These are phyloP conservation scores for Penstemon barbatus DNA, from an alignment of 257 asterid genomes.

Conservation along the genomic window DNA sequence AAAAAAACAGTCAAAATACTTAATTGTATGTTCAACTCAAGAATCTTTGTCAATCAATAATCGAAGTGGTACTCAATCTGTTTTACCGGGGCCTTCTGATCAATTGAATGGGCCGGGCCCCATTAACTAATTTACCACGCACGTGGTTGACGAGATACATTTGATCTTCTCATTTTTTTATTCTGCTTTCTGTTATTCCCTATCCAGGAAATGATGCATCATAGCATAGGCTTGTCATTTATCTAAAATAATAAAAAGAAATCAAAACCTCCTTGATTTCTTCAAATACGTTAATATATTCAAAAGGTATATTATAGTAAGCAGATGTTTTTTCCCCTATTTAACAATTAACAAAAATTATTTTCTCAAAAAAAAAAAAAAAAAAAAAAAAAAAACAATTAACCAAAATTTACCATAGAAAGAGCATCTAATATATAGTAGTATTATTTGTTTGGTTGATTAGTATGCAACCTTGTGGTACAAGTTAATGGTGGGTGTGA, in stretches of 20 bases:
- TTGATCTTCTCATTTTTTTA: too few species aligned
- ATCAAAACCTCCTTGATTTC: background rate
- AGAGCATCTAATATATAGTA: too few species aligned
- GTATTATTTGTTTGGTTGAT: too few species aligned
- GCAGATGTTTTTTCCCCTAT: too few species aligned
- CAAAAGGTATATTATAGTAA: too few species aligned
- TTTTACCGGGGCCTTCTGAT: background rate
- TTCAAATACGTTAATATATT: background rate
- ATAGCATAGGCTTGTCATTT: too few species aligned
- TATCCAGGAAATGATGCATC: background rate
- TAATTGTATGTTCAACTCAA: background rate
- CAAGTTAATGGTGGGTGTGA: too few species aligned
- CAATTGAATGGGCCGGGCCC: background rate
- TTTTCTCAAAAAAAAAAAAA: too few species aligned
- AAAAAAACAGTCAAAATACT: background rate
- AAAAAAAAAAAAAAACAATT: too few species aligned
- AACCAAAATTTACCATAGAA: too few species aligned
- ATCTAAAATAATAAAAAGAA: background rate
- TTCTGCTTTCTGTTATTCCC: background rate
- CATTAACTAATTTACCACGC: background rate
- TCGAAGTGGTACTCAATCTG: background rate
- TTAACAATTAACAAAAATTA: too few species aligned
- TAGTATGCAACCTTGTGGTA: too few species aligned
- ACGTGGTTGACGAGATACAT: background rate
- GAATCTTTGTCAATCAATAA: background rate